Conservation (phyloP, 2,329 filamentous ascomycete genomes). For the Periconia digitata region DNA sequence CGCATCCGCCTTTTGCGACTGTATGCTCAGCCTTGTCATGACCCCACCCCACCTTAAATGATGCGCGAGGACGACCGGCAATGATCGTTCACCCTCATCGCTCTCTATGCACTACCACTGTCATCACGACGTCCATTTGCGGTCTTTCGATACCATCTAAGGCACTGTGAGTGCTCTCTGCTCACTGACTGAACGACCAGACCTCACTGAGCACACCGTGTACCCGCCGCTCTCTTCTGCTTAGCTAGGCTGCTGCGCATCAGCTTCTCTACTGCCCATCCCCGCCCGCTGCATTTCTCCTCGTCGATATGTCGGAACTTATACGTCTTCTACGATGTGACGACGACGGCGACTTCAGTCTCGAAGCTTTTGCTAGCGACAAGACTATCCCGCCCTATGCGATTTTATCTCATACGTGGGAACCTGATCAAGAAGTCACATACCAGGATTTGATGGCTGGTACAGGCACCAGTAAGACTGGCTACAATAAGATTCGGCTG, state of each 20-base stretch:
- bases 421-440: slow-evolving; percentile 1
- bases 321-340: slow-evolving; percentile 8
- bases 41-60: too few species aligned
- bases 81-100: too few species aligned
- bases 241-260: background rate
- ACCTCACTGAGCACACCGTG: background rate
- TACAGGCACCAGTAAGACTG: slow-evolving; percentile 1
- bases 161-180: background rate
- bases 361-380: slow-evolving; percentile 2
- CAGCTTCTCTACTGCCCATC: background rate
- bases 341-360: background rate
- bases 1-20: too few species aligned
- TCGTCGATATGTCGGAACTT: background rate
- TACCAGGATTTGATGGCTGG: slow-evolving; percentile 1
- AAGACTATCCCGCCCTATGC: slow-evolving; percentile 4
- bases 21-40: too few species aligned
- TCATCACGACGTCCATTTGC: background rate
- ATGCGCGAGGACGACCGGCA: too few species aligned
- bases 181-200: background rate
- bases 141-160: background rate
- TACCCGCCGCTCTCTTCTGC: background rate
- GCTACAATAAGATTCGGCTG: slow-evolving; percentile 2
- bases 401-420: slow-evolving; percentile 6
- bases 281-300: background rate
- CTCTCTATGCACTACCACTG: too few species aligned